These are phyloP conservation scores for Solanum arcanum DNA, from an alignment of 257 asterid species.

Conservation along the genomic window DNA sequence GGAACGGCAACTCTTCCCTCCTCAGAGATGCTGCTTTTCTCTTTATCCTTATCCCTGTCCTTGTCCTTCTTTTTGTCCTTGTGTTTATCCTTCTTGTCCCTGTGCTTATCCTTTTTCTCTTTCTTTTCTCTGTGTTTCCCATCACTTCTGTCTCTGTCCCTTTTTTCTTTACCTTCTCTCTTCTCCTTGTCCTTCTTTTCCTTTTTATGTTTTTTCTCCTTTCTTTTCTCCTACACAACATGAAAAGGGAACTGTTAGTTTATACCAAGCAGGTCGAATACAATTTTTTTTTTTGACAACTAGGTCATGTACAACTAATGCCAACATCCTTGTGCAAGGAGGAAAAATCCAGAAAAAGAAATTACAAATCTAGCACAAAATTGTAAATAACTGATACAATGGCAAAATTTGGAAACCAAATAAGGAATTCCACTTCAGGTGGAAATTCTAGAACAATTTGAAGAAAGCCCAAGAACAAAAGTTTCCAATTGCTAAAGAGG, in stretches of 20 bases:
- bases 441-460: background rate
- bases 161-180: conserved; percentile 48
- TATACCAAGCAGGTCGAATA: background rate
- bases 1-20: conserved; percentile 36
- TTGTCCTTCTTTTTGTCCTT: conserved; percentile 48
- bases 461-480: background rate
- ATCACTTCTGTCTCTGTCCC: conserved; percentile 48
- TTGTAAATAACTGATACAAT: background rate
- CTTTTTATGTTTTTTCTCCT: conserved; percentile 55
- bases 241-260: background rate
- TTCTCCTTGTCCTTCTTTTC: conserved; percentile 58
- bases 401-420: background rate
- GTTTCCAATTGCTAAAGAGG: background rate
- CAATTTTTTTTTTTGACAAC: background rate
- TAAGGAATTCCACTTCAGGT: background rate
- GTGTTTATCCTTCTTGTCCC: conserved; percentile 45
- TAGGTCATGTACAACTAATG: background rate
- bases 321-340: background rate
- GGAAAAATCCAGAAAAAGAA: background rate
- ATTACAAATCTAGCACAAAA: background rate
- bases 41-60: conserved; percentile 23
- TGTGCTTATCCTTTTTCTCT: conserved; percentile 52
- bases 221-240: conserved; percentile 48
- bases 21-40: conserved; percentile 52
- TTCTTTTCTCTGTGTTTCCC: conserved; percentile 54